A percentile compares a stretch with the other conserved stretches of the same genome.
phyloP scores from a whole-genome alignment of 2,329 filamentous ascomycete species.

The Phoma sp. region DNA sequence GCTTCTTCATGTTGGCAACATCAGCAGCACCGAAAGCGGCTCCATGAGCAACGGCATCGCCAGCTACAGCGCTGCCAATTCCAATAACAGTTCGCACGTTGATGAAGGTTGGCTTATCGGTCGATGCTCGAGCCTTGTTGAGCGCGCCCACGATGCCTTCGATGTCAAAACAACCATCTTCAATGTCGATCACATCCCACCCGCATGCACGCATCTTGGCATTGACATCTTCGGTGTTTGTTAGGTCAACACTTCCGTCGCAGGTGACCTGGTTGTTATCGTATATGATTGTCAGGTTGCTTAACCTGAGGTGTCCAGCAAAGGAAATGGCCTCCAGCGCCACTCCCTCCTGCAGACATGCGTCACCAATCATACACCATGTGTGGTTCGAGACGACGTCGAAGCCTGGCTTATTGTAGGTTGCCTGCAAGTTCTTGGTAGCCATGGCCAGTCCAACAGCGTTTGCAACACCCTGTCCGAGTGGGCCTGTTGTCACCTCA shows the following conservation, averaged over 20 bases:
- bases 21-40: slow-evolving; percentile 63
- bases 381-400: slow-evolving; percentile 60
- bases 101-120: slow-evolving; percentile 63
- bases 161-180: slow-evolving; percentile 61
- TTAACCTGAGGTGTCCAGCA: slow-evolving; percentile 62
- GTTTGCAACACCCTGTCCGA: slow-evolving; percentile 67
- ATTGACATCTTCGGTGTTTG: slow-evolving; percentile 64
- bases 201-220: slow-evolving; percentile 63
- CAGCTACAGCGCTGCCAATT: slow-evolving; percentile 54
- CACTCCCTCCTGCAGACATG: slow-evolving; percentile 65
- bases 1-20: slow-evolving; percentile 62
- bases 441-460: slow-evolving; percentile 66
- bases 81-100: slow-evolving; percentile 66
- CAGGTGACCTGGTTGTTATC: slow-evolving; percentile 68
- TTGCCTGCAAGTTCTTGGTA: slow-evolving; percentile 61
- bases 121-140: slow-evolving; percentile 51
- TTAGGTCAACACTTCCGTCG: slow-evolving; percentile 62
- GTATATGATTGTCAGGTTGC: slow-evolving; percentile 65
- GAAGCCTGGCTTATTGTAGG: slow-evolving; percentile 59
- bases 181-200: slow-evolving; percentile 62
- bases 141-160: slow-evolving; percentile 57
- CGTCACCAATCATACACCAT: slow-evolving; percentile 65
- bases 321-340: slow-evolving; percentile 63
- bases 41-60: slow-evolving; percentile 63
- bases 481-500: slow-evolving; percentile 65